Evolutionary conservation across 805 yeast genomes (phyloP).

Genomic region (Cephaloascus fragrans): DNA sequence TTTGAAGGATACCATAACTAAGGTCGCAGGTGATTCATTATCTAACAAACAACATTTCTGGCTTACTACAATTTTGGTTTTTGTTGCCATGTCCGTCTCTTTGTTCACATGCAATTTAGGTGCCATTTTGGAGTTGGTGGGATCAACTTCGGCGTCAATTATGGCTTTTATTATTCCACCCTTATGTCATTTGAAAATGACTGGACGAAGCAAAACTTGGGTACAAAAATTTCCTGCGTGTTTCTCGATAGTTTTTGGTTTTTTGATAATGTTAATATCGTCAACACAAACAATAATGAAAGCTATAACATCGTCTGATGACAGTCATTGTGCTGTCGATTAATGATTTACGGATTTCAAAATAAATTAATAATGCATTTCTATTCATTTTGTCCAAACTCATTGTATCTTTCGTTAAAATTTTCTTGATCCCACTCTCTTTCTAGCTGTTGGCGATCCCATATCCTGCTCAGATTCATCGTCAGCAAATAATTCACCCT

Average conservation of each 20-base stretch:
- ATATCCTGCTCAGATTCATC: too few species aligned
- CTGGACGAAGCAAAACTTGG: constrained; percentile 25
- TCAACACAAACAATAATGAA: constrained; percentile 59
- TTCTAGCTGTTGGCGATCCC: too few species aligned
- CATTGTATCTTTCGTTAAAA: too few species aligned
- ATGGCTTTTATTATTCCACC: constrained; percentile 94
- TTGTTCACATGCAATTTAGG: constrained; percentile 82
- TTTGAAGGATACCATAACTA: constrained; percentile 48
- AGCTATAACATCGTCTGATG: constrained; percentile 25
- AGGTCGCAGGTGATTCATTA: constrained; percentile 28
- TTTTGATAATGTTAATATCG: constrained; percentile 70
- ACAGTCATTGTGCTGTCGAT: constrained; percentile 38
- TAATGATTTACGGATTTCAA: too few species aligned
- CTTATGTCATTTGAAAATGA: constrained; percentile 60
- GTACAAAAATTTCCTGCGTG: constrained; percentile 46
- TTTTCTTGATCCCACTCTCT: too few species aligned
- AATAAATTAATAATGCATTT: too few species aligned
- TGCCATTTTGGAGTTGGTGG: constrained; percentile 79
- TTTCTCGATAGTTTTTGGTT: constrained; percentile 61
- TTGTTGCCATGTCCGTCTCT: constrained; percentile 66
- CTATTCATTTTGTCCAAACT: too few species aligned
- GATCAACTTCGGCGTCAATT: constrained; percentile 86
- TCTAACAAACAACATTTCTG: constrained; percentile 42
- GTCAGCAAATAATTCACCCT: too few species aligned
- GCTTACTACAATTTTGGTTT: constrained; percentile 57